Percentiles rank a stretch among this genome's conserved stretches.
Conservation (phyloP, 129 eudicot species). For the Daucus carota region DH1_v3.0 NC_030388.2:22758001-22758500, state of each 20-base stretch:
- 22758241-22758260: not conserved
- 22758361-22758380: not conserved
- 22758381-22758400: not conserved
- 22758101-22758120: not conserved
- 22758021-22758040: not conserved
- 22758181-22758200: no score
- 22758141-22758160: not conserved
- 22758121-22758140: no score
- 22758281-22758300: not conserved
- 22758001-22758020: not conserved
- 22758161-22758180: not conserved
- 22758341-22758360: not conserved
- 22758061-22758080: not conserved
- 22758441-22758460: not conserved
- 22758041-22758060: not conserved
- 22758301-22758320: not conserved
- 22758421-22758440: not conserved
- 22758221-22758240: not conserved
- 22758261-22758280: not conserved
- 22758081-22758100: not conserved
- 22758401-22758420: not conserved
- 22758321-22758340: not conserved
- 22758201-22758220: no score
- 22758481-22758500: slow-evolving; percentile 1
- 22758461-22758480: not conserved